phyloP scores from a whole-genome alignment of 306 rosid species.

The apple (Malus domestica) region ASM211411v1 NC_041804.1:7865001-7865500 shows the following conservation, averaged over 20 bases:
- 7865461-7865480: background rate
- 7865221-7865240: too few species aligned
- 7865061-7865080: fast-evolving
- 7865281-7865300: slow-evolving; percentile 46
- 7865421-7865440: slow-evolving; percentile 15
- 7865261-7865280: background rate
- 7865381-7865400: slow-evolving; percentile 39
- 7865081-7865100: too few species aligned
- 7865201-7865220: too few species aligned
- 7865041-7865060: too few species aligned
- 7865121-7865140: too few species aligned
- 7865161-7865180: too few species aligned
- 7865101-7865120: too few species aligned
- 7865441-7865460: background rate
- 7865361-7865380: slow-evolving; percentile 9
- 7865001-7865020: too few species aligned
- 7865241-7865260: too few species aligned
- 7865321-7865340: background rate
- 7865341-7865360: slow-evolving; percentile 16
- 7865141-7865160: too few species aligned
- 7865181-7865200: too few species aligned
- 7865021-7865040: fast-evolving
- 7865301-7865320: slow-evolving; percentile 33
- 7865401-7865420: slow-evolving; percentile 17
- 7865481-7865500: slow-evolving; percentile 1